Conservation (phyloP, 2,329 filamentous ascomycete species). For the Scolecobasidium constrictum region DNA sequence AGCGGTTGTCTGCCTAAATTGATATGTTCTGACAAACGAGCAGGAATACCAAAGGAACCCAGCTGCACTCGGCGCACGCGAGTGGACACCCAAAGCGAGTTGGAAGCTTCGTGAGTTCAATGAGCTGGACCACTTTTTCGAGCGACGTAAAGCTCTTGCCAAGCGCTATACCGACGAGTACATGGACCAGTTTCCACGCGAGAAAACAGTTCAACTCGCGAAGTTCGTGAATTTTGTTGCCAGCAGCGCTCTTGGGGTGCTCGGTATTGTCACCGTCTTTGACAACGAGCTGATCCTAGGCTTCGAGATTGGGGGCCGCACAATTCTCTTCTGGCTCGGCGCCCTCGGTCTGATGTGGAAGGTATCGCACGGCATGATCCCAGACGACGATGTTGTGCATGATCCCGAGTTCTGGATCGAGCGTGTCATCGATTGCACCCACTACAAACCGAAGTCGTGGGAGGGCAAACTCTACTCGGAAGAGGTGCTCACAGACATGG, state of each 20-base stretch:
- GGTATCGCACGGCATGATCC: conserved; percentile 69
- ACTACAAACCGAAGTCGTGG: conserved; percentile 87
- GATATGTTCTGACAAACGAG: conserved; percentile 4
- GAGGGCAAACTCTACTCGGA: conserved; percentile 81
- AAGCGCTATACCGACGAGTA: conserved; percentile 88
- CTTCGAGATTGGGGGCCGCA: conserved; percentile 83
- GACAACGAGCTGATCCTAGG: conserved; percentile 84
- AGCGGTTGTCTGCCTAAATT: neutral
- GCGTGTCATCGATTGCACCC: conserved; percentile 85
- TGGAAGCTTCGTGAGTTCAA: conserved; percentile 99
- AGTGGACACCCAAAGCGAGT: conserved; percentile 86
- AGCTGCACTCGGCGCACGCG: conserved; percentile 71
- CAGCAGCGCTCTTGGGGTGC: conserved; percentile 74
- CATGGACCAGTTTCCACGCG: conserved; percentile 91
- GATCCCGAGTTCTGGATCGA: conserved; percentile 83
- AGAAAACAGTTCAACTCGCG: conserved; percentile 78
- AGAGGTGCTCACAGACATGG: conserved; percentile 85
- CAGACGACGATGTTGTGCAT: conserved; percentile 73
- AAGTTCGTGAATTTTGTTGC: conserved; percentile 80
- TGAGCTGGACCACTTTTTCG: conserved; percentile 84
- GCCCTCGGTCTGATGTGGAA: conserved; percentile 77
- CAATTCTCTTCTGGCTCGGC: conserved; percentile 81
- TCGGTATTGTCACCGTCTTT: conserved; percentile 73
- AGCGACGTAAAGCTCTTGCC: conserved; percentile 84
- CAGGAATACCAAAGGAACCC: conserved; percentile 94